Evolutionary conservation across 805 yeast genomes (phyloP), one percentile per base, ranked within the genome.

Genomic region (Cyberlindnera sargentensis): DNA sequence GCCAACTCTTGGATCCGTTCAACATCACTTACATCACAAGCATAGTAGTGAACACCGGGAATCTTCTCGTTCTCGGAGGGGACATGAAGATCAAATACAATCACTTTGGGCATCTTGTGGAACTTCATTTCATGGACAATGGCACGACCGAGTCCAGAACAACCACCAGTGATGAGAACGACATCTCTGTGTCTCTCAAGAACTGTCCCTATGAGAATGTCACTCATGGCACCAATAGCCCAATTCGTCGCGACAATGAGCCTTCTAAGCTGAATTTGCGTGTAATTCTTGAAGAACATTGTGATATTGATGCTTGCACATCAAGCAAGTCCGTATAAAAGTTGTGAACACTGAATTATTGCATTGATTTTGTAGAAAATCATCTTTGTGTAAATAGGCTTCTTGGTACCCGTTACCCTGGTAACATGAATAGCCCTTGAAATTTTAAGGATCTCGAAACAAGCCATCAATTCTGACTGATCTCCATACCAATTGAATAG

Each of bases 151-250:
- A 91, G 67, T 0, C 97, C 98, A 0, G 78, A 66, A 4, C 75
- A 59, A 0, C 97, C 98, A 0, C 98, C 98, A 0, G 98, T 90
- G 23, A 91, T 67, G 4, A 89, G 63, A 0, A 80, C 83, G 8
- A 83, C 67, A 55, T 86, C 95, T 8, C 67, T 62, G 25, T 57
- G 60, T 0, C 76, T 73, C 33, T 78, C 82, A 47, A 73, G 72
- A 8, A 64, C 66, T 44, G 70, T 73, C 1, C 86, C 86, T 23
- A 79, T 58, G 1, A 76, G 28, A 3, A 61, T 35, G 27, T 70
- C 66, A 0, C 78, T 66, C 20, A 51, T 8, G 24, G 15, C 5
- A 27, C 39, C 38, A 33, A 52, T 39, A 8, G 37, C 26, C 32
- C 39, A 36, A 40, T 51, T 46, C 29, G 41, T 34, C 5, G 32